phyloP scores from a whole-genome alignment of 2,329 filamentous ascomycete genomes.

The Plectosphaerella cucumerina region DNA sequence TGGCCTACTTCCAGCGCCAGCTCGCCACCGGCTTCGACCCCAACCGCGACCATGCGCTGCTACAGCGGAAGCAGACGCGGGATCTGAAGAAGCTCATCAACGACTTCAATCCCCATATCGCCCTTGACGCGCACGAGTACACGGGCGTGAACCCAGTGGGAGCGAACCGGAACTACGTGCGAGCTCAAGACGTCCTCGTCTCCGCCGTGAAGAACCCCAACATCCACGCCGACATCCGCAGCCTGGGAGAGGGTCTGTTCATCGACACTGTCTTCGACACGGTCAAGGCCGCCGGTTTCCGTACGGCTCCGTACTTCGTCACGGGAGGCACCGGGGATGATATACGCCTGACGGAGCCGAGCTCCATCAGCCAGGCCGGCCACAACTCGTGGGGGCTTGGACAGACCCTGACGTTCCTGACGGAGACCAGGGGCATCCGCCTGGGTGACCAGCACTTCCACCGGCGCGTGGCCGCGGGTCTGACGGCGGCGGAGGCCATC shows the following conservation, averaged over 20 bases:
- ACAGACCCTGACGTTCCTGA: slow-evolving; percentile 6
- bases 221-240: slow-evolving; percentile 5
- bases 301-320: slow-evolving; percentile 7
- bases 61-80: slow-evolving; percentile 6
- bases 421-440: slow-evolving; percentile 8
- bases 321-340: background rate
- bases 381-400: slow-evolving; percentile 5
- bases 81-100: slow-evolving; percentile 5
- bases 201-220: slow-evolving; percentile 7
- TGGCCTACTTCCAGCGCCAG: slow-evolving; percentile 14
- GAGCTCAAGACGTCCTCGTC: slow-evolving; percentile 5
- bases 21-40: slow-evolving; percentile 7
- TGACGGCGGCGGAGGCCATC: slow-evolving; percentile 2
- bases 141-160: slow-evolving; percentile 5
- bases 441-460: slow-evolving; percentile 10
- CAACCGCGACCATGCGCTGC: slow-evolving; percentile 7
- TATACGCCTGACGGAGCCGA: slow-evolving; percentile 1
- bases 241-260: slow-evolving; percentile 6
- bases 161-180: background rate
- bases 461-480: slow-evolving; percentile 4
- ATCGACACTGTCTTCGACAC: slow-evolving; percentile 1
- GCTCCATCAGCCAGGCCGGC: slow-evolving; percentile 4
- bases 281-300: slow-evolving; percentile 1
- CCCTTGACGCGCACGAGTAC: slow-evolving; percentile 8
- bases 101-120: slow-evolving; percentile 7